These are phyloP conservation scores for Boletellus emodensis DNA, from an alignment of 768 basidiomycete species.

Conservation along the genomic window DNA sequence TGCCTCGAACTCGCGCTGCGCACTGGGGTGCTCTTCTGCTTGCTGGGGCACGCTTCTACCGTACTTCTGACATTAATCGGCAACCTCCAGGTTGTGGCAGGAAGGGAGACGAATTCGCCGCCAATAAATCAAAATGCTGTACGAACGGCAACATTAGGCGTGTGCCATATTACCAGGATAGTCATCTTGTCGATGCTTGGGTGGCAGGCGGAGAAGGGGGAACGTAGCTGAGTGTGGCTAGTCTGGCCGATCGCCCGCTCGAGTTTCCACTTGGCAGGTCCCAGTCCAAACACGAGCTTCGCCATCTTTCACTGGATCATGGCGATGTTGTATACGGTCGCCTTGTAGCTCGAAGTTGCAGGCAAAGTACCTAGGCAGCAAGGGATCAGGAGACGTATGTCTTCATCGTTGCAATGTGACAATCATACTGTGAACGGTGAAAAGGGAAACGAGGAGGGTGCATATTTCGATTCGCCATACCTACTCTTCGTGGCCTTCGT, in stretches of 20 bases:
- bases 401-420: background rate
- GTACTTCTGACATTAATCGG: constrained; percentile 86
- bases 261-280: constrained; percentile 75
- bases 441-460: constrained; percentile 27
- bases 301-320: constrained; percentile 98
- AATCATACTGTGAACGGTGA: background rate
- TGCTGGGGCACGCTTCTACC: constrained; percentile 81
- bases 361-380: constrained; percentile 63
- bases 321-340: constrained; percentile 90
- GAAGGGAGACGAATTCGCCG: constrained; percentile 60
- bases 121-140: constrained; percentile 85
- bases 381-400: background rate
- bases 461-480: constrained; percentile 85
- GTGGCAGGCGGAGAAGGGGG: background rate
- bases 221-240: constrained; percentile 72
- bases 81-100: constrained; percentile 84
- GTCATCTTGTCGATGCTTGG: background rate
- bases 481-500: constrained; percentile 78
- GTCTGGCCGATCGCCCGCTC: constrained; percentile 76
- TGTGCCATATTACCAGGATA: background rate
- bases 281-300: constrained; percentile 77
- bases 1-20: constrained; percentile 69
- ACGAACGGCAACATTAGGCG: background rate
- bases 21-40: constrained; percentile 71
- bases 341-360: constrained; percentile 87